Conservation (phyloP, 2,329 filamentous ascomycete genomes). For the Zalaria obscura region DNA sequence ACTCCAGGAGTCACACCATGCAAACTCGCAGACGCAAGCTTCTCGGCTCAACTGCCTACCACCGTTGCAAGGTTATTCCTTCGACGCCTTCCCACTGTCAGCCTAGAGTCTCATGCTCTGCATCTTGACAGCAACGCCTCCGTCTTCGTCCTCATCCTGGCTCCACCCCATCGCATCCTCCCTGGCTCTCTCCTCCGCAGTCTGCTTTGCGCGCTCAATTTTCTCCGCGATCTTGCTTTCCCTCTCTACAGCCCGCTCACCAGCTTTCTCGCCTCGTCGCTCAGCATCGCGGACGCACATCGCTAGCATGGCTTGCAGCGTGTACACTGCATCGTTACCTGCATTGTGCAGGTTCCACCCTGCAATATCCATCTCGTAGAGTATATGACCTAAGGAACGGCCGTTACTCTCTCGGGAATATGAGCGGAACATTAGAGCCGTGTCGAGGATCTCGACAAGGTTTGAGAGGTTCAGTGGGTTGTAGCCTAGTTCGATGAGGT, state of each 20-base stretch:
- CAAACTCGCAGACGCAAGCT: too few relatives aligned
- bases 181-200: conserved; percentile 23
- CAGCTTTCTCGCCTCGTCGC: conserved; percentile 12
- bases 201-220: conserved; percentile 13
- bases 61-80: too few relatives aligned
- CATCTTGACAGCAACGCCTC: conserved; percentile 10
- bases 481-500: conserved; percentile 52
- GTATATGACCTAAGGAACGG: conserved; percentile 44
- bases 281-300: conserved; percentile 36
- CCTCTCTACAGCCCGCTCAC: conserved; percentile 5
- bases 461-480: conserved; percentile 39
- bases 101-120: background rate
- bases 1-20: too few relatives aligned
- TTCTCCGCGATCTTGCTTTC: conserved; percentile 13
- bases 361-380: conserved; percentile 49
- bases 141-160: conserved; percentile 20
- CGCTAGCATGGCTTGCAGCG: conserved; percentile 57
- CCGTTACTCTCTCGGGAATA: conserved; percentile 39
- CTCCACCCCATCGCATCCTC: conserved; percentile 25
- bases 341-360: conserved; percentile 30
- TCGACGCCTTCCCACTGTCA: too few relatives aligned
- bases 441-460: conserved; percentile 57
- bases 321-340: conserved; percentile 31
- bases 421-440: conserved; percentile 53
- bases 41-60: too few relatives aligned